Evolutionary conservation across 495 filamentous ascomycete species (phyloP), one percentile per base, ranked within the genome.

Genomic region (Penicillium paradoxum): DNA sequence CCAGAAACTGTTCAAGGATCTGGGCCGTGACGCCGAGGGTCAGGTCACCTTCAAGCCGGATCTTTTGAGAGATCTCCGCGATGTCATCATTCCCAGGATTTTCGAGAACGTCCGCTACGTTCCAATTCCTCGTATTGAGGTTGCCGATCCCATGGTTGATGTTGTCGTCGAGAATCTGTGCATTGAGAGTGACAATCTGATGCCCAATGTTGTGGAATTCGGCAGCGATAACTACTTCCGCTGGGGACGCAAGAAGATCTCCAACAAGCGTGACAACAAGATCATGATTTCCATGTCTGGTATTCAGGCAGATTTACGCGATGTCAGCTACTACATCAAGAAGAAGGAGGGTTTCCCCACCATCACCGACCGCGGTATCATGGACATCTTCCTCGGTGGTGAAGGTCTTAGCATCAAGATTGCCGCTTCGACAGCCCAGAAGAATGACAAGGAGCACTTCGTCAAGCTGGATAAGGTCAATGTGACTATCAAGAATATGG

Each of bases 241-340:
- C 55, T 97, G 87, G 81, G 95, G 93, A 19, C 89, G 93, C 60
- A 96, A 93, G 85, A 80, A 78, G 53, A 76, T 86, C 44, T 79
- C 81, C 67, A 96, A 79, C 81, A 90, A 83, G 74, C 84, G 81
- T 58, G 84, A 85, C 67, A 90, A 96, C 70, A 85, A 88, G 67
- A 69, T 78, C 56, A 78, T 91, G 77, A 76, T 97, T 39, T 86
- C 87, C 33, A 87, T 88, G 5, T 93, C 90, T 45, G 91, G 91
- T 17, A 81, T 97, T 45, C 93, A 98, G 73, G 60, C 64, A 17
- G 73, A 75, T 45, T 58, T 77, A 2, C 63, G 68, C 48, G 93
- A 97, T 69, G 88, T 98, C 45, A 87, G 85, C 75, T 98, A 95
- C 77, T 92, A 96, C 68, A 79, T 98, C 75, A 91, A 95, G 72